Base-by-base conservation (phyloP, 768 basidiomycete species). In the Hortiboletus flavorubellus region DNA sequence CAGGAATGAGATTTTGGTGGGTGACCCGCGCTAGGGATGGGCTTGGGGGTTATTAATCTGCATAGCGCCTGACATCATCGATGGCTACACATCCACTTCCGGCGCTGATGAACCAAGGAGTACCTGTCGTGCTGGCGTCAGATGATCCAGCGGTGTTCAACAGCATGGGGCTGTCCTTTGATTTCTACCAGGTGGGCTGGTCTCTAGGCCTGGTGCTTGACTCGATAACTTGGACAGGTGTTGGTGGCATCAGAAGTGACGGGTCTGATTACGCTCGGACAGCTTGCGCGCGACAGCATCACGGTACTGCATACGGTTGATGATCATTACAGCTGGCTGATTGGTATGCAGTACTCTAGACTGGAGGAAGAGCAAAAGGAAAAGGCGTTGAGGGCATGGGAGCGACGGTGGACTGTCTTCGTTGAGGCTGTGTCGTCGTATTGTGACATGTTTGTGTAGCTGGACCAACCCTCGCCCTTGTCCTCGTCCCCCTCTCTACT, bases 81-180 rank as follows among this genome's bases (percentile, higher is more conserved):
- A 89, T 90, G 81, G 83, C 82, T 5, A 83, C 82, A 77, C 87
- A 89, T 63, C 86, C 86, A 2, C 75, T 90, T 30, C 85, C 87
- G 2, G 73, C 78, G 9, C 60, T 88, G 44, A 67, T 90, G 52
- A 89, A 86, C 69, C 77, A 87, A 59, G 87, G 87, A 0, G 76
- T 90, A 5, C 83, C 85, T 0, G 83, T 90, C 15, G 81, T 81
- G 3, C 74, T 91, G 9, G 83, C 77, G 60, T 87, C 84, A 3
- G 89, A 90, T 62, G 88, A 89, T 61, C 89, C 89, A 1, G 74
- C 85, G 1, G 78, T 84, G 16, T 90, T 90, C 61, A 86, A 84
- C 15, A 86, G 83, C 61, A 82, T 85, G 80, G 87, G 87, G 0
- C 73, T 90, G 7, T 83, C 85, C 1, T 90, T 80, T 65, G 89